These are phyloP conservation scores for Corymbia citriodora DNA, from an alignment of 441 rosid genomes.

Conservation along the genomic window DNA sequence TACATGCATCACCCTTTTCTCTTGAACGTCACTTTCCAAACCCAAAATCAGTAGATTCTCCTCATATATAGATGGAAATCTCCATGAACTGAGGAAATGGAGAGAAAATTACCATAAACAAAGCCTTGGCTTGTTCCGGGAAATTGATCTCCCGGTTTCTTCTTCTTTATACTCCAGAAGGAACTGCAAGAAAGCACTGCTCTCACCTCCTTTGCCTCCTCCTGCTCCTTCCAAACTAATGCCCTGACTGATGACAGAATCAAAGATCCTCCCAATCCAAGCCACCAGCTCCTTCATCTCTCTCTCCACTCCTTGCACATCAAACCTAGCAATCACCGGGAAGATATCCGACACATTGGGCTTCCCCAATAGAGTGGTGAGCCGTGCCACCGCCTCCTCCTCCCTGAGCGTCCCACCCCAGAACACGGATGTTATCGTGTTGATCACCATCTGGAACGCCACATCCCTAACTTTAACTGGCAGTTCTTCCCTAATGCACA, in stretches of 20 bases:
- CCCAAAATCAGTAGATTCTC: too few relatives aligned
- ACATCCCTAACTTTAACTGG: conserved; percentile 40
- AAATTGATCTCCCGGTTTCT: conserved; percentile 18
- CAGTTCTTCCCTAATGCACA: conserved; percentile 15
- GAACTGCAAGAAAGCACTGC: conserved; percentile 38
- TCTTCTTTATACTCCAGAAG: conserved; percentile 33
- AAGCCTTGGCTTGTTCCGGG: conserved; percentile 34
- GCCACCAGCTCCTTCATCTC: conserved; percentile 9
- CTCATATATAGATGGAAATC: too few relatives aligned
- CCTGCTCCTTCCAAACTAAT: conserved; percentile 6
- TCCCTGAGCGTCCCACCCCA: conserved; percentile 35
- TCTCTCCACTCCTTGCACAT: conserved; percentile 44
- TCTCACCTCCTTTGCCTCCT: not conserved
- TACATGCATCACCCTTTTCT: too few relatives aligned
- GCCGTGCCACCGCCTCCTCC: conserved; percentile 22
- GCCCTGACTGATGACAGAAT: conserved; percentile 24
- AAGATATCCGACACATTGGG: conserved; percentile 58
- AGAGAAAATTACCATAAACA: conserved; percentile 24
- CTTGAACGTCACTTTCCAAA: too few relatives aligned
- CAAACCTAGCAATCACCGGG: conserved; percentile 40
- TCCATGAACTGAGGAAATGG: not conserved
- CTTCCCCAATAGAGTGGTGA: conserved; percentile 24
- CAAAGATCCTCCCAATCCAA: conserved; percentile 22
- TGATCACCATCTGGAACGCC: conserved; percentile 10
- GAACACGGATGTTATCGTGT: conserved; percentile 25